Conservation (phyloP, 495 filamentous ascomycete species). For the Trichodelitschia bisporula region DNA sequence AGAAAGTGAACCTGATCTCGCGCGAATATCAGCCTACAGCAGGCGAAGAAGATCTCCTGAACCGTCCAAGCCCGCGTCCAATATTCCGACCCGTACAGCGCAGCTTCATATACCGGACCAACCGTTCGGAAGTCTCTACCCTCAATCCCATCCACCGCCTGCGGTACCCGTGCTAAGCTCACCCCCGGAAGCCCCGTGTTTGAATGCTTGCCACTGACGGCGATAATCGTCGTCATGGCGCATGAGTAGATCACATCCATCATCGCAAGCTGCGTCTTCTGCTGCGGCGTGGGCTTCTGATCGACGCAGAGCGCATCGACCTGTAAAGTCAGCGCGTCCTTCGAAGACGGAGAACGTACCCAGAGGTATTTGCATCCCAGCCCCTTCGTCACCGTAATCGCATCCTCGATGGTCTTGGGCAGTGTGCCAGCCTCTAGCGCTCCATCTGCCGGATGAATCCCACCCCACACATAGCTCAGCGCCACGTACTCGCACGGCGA, state of each 20-base stretch:
- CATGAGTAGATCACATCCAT: background rate
- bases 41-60: background rate
- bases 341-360: too few relatives aligned
- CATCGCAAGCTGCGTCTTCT: too few relatives aligned
- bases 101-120: background rate
- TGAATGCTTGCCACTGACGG: background rate
- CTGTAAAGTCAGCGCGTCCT: background rate
- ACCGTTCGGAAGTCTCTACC: background rate
- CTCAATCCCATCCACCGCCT: background rate
- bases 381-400: background rate
- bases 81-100: background rate
- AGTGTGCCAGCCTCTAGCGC: background rate
- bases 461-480: slow-evolving; percentile 1
- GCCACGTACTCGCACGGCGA: background rate
- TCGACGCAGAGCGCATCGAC: background rate
- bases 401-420: background rate
- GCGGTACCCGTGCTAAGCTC: background rate
- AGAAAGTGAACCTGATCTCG: too few relatives aligned
- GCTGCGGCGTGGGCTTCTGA: background rate
- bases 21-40: background rate
- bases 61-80: background rate
- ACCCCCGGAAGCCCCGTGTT: background rate
- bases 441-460: background rate
- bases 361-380: background rate
- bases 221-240: background rate